phyloP scores from a whole-genome alignment of 1,284 basidiomycete species.

The Rhodotorula glutinis region DNA sequence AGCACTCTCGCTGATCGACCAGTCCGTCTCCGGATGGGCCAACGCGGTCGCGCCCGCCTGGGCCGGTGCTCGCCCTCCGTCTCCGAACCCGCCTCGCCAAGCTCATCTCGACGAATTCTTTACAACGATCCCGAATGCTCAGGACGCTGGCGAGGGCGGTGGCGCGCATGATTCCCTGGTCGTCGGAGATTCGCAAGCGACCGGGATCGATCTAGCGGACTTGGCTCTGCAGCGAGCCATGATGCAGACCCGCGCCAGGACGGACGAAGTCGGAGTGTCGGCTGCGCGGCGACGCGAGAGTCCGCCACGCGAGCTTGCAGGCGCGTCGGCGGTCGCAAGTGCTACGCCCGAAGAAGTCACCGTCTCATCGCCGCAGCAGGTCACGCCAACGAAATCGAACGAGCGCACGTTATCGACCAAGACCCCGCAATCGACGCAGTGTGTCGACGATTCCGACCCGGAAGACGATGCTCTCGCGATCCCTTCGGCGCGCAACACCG shows the following conservation, averaged over 20 bases:
- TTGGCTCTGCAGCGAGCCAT: too few relatives aligned
- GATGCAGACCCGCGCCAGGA: too few relatives aligned
- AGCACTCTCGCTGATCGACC: too few relatives aligned
- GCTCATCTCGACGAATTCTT: slow-evolving; percentile 20
- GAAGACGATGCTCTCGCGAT: slow-evolving; percentile 7
- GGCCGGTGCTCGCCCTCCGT: slow-evolving; percentile 1
- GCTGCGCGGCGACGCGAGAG: not conserved
- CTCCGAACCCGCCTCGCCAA: slow-evolving; percentile 5
- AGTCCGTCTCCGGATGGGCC: not conserved
- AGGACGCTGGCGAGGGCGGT: slow-evolving; percentile 2
- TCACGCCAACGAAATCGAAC: too few relatives aligned
- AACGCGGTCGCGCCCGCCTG: slow-evolving; percentile 3
- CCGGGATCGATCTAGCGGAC: not conserved
- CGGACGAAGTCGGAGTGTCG: too few relatives aligned
- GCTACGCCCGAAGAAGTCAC: not conserved
- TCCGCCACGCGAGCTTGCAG: not conserved
- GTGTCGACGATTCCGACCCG: slow-evolving; percentile 21
- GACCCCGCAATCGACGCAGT: not conserved
- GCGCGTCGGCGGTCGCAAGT: not conserved
- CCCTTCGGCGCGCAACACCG: not conserved
- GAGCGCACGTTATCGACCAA: not conserved
- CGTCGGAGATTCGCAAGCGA: not conserved
- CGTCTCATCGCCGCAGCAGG: not conserved
- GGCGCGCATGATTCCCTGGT: slow-evolving; percentile 9
- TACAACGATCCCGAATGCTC: not conserved